These are phyloP conservation scores for Podospora fimiseda DNA, from an alignment of 495 filamentous ascomycete genomes.

Conservation along the genomic window DNA sequence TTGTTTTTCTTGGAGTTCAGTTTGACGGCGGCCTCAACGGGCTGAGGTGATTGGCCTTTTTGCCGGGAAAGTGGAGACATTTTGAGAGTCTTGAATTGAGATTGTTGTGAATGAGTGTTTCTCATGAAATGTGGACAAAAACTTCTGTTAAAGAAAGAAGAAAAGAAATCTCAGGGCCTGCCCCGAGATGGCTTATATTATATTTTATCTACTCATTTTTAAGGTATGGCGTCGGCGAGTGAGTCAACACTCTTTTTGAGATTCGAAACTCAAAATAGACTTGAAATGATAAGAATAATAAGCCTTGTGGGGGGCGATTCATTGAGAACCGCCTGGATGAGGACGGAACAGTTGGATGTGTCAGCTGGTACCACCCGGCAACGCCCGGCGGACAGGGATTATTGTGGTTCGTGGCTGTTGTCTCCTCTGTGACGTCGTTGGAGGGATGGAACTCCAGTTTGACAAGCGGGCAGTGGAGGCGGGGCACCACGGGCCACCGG, in stretches of 20 bases:
- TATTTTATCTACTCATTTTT: too few species aligned
- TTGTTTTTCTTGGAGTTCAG: not conserved
- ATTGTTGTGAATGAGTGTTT: too few species aligned
- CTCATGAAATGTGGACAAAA: too few species aligned
- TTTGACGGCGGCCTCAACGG: not conserved
- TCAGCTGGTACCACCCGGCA: slow-evolving; percentile 1
- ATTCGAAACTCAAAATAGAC: not conserved
- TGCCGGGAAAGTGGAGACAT: too few species aligned
- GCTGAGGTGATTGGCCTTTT: too few species aligned
- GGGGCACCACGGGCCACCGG: too few species aligned
- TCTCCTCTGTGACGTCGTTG: slow-evolving; percentile 16
- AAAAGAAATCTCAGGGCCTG: too few species aligned
- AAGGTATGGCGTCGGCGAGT: too few species aligned
- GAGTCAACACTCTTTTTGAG: not conserved
- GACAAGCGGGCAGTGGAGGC: slow-evolving; percentile 6
- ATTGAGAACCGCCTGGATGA: not conserved
- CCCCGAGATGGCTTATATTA: too few species aligned
- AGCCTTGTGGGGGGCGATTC: not conserved
- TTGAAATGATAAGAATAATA: not conserved
- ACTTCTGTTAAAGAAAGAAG: too few species aligned
- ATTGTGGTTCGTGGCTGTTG: not conserved
- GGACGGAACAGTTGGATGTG: not conserved
- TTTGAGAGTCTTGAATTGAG: too few species aligned
- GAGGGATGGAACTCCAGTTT: not conserved
- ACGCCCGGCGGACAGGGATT: not conserved